Evolutionary conservation across 176 grass and related monocot genomes (phyloP), one percentile per base, ranked within the genome.

Genomic region (Musa beccarii): DNA sequence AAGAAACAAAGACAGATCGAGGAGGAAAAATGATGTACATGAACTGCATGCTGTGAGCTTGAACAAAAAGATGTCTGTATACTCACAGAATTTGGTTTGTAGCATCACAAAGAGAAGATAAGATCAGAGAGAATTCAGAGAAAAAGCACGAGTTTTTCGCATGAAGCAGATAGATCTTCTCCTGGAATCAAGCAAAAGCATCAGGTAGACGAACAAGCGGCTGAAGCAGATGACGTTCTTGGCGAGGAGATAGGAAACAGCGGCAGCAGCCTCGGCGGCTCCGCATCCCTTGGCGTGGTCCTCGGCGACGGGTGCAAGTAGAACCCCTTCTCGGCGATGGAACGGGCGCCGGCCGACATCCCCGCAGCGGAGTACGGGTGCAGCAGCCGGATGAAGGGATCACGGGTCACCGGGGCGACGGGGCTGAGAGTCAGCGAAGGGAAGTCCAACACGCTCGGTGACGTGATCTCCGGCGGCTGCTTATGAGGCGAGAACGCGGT

Each of bases 361-460:
- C 17, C 2, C 57, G 57, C 16, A n/a, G 2, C 57, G 17, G 57
- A 61, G 9, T 61, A 9, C 57, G 2, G 57, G 12, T 14, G 11
- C 14, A 4, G 56, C 56, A 4, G 15, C 57, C 17, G 57, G 57
- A 9, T 9, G 57, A 61, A 61, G 57, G 17, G 19, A 61, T 61
- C 57, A 19, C 6, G 57, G 57, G n/a, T 61, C 57, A 61, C 19
- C 57, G 26, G 66, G 12, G 66, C 49, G 28, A 68, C 66, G 28
- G 66, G 66, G 66, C 66, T 68, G 24, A 68, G 25, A 22, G 28
- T 22, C 65, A 68, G 65, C 26, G 65, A 68, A 34, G 65, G 65
- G 28, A 68, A 68, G 15, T 34, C 25, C 65, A 68, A 11, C 65
- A 68, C 13, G 63, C 63, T 68, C 11, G 14, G 66, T 7, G 66